Evolutionary conservation across 108 stramenopile species (phyloP).

Genomic region (Parietichytrium sp.): DNA sequence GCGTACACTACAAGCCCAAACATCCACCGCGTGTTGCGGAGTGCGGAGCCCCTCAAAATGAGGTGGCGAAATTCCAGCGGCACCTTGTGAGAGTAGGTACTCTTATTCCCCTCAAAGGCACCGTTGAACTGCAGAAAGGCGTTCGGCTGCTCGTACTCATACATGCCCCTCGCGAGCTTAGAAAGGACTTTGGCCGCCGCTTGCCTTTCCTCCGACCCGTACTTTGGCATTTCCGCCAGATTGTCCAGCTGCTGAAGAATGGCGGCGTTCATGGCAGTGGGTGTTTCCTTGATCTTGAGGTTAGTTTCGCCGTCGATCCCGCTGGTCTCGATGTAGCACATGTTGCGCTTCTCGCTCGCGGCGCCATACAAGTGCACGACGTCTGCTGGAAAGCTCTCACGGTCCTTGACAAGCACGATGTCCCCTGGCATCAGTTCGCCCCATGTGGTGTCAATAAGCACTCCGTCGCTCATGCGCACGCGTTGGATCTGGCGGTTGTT

Average conservation of each 20-base stretch:
- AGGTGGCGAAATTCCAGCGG: constrained; percentile 65
- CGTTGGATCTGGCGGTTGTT: constrained; percentile 53
- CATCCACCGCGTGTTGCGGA: constrained; percentile 93
- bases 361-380: constrained; percentile 80
- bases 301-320: constrained; percentile 98
- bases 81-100: no score
- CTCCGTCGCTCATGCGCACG: constrained; percentile 46
- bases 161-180: neutral
- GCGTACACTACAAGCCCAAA: constrained; percentile 90
- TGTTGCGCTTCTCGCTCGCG: constrained; percentile 57
- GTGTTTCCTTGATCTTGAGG: constrained; percentile 68
- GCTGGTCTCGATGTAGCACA: constrained; percentile 84
- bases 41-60: constrained; percentile 82
- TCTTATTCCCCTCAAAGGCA: neutral
- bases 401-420: constrained; percentile 79
- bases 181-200: neutral
- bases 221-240: neutral
- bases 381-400: constrained; percentile 91
- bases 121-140: constrained; percentile 20
- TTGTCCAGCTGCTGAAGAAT: neutral
- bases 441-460: constrained; percentile 55
- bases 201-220: constrained; percentile 1
- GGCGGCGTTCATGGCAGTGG: neutral
- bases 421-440: constrained; percentile 80
- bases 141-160: constrained; percentile 38